phyloP scores from a whole-genome alignment of 176 grass and related monocot genomes.

The Oryza punctata region DNA sequence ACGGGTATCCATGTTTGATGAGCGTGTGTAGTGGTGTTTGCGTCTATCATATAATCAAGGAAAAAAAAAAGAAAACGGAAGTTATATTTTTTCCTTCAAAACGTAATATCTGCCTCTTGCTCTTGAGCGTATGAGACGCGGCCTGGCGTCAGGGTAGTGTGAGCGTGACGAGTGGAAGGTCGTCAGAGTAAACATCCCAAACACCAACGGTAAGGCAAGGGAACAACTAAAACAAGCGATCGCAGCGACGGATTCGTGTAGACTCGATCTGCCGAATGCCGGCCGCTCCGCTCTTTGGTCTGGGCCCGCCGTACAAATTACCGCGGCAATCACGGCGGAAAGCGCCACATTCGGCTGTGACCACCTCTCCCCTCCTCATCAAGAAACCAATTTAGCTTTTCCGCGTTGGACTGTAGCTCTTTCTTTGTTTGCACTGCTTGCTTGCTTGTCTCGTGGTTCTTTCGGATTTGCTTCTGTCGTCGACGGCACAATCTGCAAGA shows the following conservation, averaged over 20 bases:
- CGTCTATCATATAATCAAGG: too few relatives aligned
- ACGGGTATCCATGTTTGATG: too few relatives aligned
- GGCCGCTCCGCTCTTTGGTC: background rate
- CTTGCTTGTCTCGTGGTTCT: too few relatives aligned
- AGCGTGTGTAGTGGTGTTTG: too few relatives aligned
- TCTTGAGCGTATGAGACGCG: background rate
- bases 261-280: background rate
- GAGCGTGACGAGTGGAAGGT: constrained; percentile 22
- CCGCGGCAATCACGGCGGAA: constrained; percentile 40
- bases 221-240: background rate
- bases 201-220: background rate
- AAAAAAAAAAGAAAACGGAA: too few relatives aligned
- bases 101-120: too few relatives aligned
- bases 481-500: too few relatives aligned
- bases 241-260: background rate
- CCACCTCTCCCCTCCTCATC: background rate
- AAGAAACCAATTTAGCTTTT: background rate
- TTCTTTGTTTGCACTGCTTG: too few relatives aligned
- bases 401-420: constrained; percentile 5
- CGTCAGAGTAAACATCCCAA: background rate
- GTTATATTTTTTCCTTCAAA: too few relatives aligned
- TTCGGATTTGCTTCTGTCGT: too few relatives aligned
- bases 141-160: constrained; percentile 29
- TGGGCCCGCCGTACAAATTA: background rate
- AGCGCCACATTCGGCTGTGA: constrained; percentile 4